These are phyloP conservation scores for Helichrysum umbraculigerum DNA, from an alignment of 129 eudicot genomes.

Conservation along the genomic window DNA sequence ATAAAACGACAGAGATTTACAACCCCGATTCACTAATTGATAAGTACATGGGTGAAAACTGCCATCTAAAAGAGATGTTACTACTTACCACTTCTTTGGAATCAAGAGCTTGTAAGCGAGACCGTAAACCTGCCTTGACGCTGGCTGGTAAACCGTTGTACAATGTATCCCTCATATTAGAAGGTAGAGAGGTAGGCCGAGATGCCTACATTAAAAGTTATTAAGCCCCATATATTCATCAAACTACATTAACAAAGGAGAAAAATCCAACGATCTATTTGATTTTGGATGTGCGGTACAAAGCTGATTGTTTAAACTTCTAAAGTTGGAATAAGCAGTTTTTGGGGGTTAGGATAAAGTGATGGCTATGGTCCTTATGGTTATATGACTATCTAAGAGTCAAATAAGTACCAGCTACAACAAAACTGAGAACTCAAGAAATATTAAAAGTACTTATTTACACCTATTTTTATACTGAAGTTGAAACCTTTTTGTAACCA, in stretches of 20 bases:
- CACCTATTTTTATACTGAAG: background rate
- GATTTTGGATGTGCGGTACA: background rate
- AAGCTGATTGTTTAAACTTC: background rate
- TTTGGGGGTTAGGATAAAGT: background rate
- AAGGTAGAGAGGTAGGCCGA: slow-evolving; percentile 82
- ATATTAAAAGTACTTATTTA: background rate
- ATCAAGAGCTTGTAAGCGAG: slow-evolving; percentile 54
- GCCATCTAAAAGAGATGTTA: background rate
- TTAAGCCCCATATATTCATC: background rate
- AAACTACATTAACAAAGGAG: background rate
- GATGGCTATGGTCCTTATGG: background rate
- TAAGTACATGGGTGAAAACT: background rate
- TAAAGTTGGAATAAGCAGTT: background rate
- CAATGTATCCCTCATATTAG: slow-evolving; percentile 80
- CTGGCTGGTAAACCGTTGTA: slow-evolving; percentile 74
- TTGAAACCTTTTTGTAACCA: background rate
- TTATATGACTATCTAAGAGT: too few species aligned
- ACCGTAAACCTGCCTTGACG: slow-evolving; percentile 69
- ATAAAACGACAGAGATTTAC: background rate
- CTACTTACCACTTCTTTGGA: slow-evolving; percentile 63
- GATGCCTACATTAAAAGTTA: slow-evolving; percentile 55
- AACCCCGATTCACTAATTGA: background rate
- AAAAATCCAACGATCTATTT: too few species aligned
- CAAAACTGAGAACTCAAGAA: background rate
- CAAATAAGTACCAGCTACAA: background rate